Base-by-base conservation (phyloP, 306 rosid species). In the Acacia crassicarpa region DNA sequence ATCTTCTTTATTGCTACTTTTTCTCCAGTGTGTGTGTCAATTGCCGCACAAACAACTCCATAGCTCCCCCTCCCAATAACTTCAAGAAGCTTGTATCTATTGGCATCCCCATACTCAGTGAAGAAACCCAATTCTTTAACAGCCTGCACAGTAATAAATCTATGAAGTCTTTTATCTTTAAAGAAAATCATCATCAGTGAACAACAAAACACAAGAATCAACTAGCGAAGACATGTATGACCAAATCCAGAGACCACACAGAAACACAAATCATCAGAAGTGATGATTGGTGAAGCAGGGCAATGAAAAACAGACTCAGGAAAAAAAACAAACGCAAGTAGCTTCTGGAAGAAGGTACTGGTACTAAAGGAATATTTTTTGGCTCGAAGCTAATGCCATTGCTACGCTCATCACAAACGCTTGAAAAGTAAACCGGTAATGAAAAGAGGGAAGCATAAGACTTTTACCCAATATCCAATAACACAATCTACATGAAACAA, bases 1-100 rank as follows among this genome's bases (percentile, higher is more conserved):
- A 94, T 92, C 86, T 88, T 94, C 89, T 94, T 94, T 78, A 94
- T 94, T 2, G 97, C 98, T 35, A 94, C 97, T 77, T 91, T 94
- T 79, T 90, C 91, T 48, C 96, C 94, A 2, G 97, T 94, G 58
- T 94, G 96, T 4, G 91, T 89, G 85, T 94, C 98, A 40, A 90
- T 82, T 44, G 97, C 98, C 16, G 96, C 89, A 84, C 94, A 92
- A 75, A 94, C 98, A 81, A 94, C 96, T 35, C 98, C 98, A 81
- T 94, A 94, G 83, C 96, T 94, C 73, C 97, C 98, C 83, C 87
- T 94, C 66, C 98, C 97, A 35, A 94, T 83, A 76, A 94, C 86
- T 81, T 94, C 96, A 22, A 89, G 88, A 85, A 94, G 83, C 89
- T 88, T 86, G 75, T 92, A 94, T 75, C 98, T 80, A 78, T 92